Evolutionary conservation across 106 monocot genomes (phyloP), one percentile per base, ranked within the genome.

Genomic region (Dendrobium catenatum): DNA sequence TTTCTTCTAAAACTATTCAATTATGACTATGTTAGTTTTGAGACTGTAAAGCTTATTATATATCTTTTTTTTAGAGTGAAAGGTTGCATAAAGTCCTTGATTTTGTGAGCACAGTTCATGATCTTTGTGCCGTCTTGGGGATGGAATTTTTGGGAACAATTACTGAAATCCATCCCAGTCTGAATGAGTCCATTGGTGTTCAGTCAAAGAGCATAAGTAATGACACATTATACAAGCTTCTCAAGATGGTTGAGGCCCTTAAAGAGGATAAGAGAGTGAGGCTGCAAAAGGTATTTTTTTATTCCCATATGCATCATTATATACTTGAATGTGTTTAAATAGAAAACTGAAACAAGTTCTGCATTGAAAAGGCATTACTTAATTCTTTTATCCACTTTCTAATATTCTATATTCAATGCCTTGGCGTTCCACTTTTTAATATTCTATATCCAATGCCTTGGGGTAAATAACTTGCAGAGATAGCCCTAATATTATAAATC

Each of bases 151-250:
- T 89, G 61, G 84, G 88, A 55, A 92, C 88, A 70, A 81, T 97
- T 40, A 89, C 79, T 84, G 96, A 94, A 84, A 92, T 97, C 51
- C 94, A 97, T 83, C 92, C 94, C 55, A 97, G 89, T 78, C 81
- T 97, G 46, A 82, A 89, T 84, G 88, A 90, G 77, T 94, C 91
- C 43, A 76, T 86, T 84, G 85, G 90, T 68, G 89, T 88, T 22
- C 87, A 90, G 64, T 92, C 87, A 41, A 97, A 97, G 82, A 97
- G 96, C 85, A 94, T 94, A 37, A 97, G 92, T 79, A 88, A 92
- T 81, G 90, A 89, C 44, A 97, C 96, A 4, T 84, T 97, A 73
- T 84, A 88, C 54, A 92, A 92, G 85, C 94, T 97, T 67, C 87
- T 92, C 64, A 81, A 77, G 64, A 88, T 86, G 68, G 90, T 94